Percentiles rank a stretch among this genome's conserved stretches.
These are phyloP conservation scores for Tuber umbilicatum DNA, from an alignment of 495 filamentous ascomycete species.

Conservation along the genomic window DNA sequence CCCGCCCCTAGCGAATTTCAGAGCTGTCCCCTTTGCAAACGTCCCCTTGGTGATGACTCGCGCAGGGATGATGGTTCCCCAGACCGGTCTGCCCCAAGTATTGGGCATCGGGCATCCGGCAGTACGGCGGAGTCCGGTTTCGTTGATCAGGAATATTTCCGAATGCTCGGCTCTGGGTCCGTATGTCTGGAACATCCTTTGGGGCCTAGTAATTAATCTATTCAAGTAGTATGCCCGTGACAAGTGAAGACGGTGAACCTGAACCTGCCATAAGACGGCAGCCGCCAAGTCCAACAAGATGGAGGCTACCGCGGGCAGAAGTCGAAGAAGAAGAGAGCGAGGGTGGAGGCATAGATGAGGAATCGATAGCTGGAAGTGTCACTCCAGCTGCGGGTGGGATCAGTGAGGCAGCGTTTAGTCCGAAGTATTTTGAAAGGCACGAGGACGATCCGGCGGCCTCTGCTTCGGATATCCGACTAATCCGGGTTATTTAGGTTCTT, in stretches of 20 bases:
- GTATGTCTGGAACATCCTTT: conserved; percentile 29
- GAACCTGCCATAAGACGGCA: conserved; percentile 46
- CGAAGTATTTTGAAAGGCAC: conserved; percentile 70
- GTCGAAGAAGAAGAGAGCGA: conserved; percentile 31
- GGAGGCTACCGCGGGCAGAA: conserved; percentile 27
- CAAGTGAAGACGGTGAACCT: not conserved
- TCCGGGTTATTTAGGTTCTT: conserved; percentile 56
- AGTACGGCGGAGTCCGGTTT: conserved; percentile 55
- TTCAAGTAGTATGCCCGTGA: conserved; percentile 7
- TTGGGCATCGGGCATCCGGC: conserved; percentile 28
- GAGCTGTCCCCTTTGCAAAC: conserved; percentile 82
- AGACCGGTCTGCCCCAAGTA: conserved; percentile 42
- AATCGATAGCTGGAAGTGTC: conserved; percentile 32
- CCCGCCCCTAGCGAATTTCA: conserved; percentile 46
- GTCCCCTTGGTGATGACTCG: conserved; percentile 56
- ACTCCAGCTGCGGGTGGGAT: conserved; percentile 52
- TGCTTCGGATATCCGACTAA: conserved; percentile 1
- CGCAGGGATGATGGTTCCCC: conserved; percentile 48
- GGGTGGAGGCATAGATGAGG: conserved; percentile 41
- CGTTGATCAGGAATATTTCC: conserved; percentile 86
- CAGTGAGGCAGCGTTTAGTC: conserved; percentile 76
- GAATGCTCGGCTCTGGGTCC: conserved; percentile 64
- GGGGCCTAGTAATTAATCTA: conserved; percentile 27
- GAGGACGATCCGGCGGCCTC: not conserved
- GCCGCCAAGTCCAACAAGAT: conserved; percentile 47